Conservation (phyloP, 2,329 filamentous ascomycete species). For the Ophiostoma himal-ulmi region DNA sequence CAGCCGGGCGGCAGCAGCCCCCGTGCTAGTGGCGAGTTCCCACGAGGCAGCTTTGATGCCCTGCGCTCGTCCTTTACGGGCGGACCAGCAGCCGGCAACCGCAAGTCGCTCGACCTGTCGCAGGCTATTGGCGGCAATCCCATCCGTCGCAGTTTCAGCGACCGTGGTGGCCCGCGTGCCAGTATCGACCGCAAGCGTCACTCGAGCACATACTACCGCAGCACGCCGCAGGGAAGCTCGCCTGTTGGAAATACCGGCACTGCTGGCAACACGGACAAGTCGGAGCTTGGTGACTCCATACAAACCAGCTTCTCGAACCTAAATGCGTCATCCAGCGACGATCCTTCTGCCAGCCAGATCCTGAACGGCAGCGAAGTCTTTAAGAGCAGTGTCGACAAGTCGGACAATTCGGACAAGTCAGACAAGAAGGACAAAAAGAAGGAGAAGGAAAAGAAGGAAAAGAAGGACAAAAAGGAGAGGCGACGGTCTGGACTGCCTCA, state of each 20-base stretch:
- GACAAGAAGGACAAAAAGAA: not conserved
- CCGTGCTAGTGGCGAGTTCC: constrained; percentile 49
- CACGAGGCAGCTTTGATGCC: constrained; percentile 50
- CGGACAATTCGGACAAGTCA: not conserved
- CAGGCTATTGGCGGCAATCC: constrained; percentile 39
- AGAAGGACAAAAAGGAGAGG: not conserved
- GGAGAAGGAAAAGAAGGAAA: not conserved
- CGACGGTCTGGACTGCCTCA: constrained; percentile 24
- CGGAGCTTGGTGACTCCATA: constrained; percentile 57
- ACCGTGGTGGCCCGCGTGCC: constrained; percentile 46
- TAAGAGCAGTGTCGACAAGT: constrained; percentile 55
- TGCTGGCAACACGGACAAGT: not conserved
- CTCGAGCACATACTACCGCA: constrained; percentile 6
- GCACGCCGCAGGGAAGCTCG: not conserved
- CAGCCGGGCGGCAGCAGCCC: constrained; percentile 44
- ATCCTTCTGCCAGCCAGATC: constrained; percentile 87
- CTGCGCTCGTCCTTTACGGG: constrained; percentile 37
- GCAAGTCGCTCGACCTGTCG: constrained; percentile 47
- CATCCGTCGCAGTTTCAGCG: constrained; percentile 58
- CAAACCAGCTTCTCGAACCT: constrained; percentile 57
- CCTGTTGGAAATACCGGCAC: not conserved
- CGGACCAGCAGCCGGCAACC: constrained; percentile 28
- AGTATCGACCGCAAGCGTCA: constrained; percentile 39
- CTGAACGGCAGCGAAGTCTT: constrained; percentile 84
- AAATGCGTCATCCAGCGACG: constrained; percentile 63